These are phyloP conservation scores for Rubia occidens DNA, from an alignment of 305 asterid genomes.

Conservation along the genomic window DNA sequence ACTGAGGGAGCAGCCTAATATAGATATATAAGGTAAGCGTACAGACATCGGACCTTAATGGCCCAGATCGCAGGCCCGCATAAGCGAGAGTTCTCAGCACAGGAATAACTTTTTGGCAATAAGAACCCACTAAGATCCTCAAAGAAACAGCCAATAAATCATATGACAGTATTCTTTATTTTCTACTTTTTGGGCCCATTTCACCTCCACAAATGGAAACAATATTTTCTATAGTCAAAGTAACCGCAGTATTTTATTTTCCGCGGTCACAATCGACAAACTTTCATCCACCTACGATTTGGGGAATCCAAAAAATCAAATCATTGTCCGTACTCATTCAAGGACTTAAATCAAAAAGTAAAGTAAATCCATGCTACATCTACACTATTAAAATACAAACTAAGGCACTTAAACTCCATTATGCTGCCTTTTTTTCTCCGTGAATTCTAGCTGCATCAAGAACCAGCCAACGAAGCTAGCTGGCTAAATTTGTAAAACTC, in stretches of 20 bases:
- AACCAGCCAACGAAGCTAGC: neutral
- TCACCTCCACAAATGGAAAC: neutral
- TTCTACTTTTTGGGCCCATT: neutral
- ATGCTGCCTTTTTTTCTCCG: neutral
- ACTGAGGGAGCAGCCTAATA: neutral
- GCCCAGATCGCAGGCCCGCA: neutral
- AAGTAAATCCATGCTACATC: neutral
- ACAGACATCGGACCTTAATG: neutral
- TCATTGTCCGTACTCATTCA: neutral
- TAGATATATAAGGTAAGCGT: neutral
- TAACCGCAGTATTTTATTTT: neutral
- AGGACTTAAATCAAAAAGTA: neutral
- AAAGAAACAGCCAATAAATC: neutral
- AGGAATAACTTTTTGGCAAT: neutral
- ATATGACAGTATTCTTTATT: neutral
- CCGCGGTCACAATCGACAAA: neutral
- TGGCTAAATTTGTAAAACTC: neutral
- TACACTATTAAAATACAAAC: neutral
- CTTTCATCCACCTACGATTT: neutral
- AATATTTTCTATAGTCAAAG: neutral
- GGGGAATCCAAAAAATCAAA: neutral
- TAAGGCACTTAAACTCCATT: neutral
- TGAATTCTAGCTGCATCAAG: neutral
- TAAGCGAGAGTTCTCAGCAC: neutral
- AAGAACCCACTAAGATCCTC: neutral